Evolutionary conservation across 208 protist species (phyloP).

Genomic region (Novymonas esmeraldas): DNA sequence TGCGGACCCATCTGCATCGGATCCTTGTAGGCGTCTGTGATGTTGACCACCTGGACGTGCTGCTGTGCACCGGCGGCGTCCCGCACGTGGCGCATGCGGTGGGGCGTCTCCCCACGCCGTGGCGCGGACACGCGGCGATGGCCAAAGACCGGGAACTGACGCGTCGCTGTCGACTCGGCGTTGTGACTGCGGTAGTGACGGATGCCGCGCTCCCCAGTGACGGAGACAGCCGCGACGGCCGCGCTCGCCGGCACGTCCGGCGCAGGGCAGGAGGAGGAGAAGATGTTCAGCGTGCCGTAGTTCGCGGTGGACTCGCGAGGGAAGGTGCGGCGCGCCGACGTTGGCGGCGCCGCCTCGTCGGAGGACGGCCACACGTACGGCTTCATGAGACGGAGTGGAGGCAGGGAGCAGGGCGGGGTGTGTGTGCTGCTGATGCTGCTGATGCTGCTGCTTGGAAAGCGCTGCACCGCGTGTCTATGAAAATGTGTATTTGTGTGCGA

Average conservation of each 20-base stretch:
- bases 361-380: slow-evolving; percentile 31
- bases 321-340: slow-evolving; percentile 27
- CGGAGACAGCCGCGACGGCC: not conserved
- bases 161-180: slow-evolving; percentile 51
- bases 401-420: not conserved
- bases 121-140: slow-evolving; percentile 48
- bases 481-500: no score
- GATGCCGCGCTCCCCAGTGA: slow-evolving; percentile 18
- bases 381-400: slow-evolving; percentile 17
- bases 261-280: slow-evolving; percentile 5
- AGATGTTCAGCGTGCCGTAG: slow-evolving; percentile 52
- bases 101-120: slow-evolving; percentile 43
- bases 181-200: slow-evolving; percentile 42
- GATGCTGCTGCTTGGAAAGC: not conserved
- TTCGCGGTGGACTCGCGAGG: slow-evolving; percentile 27
- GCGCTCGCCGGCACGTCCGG: not conserved
- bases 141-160: slow-evolving; percentile 55
- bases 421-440: not conserved
- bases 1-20: slow-evolving; percentile 46
- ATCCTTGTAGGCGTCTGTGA: slow-evolving; percentile 73
- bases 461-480: no score
- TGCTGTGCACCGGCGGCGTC: slow-evolving; percentile 46
- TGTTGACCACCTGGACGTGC: slow-evolving; percentile 80
- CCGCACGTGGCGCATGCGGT: slow-evolving; percentile 56
- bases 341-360: slow-evolving; percentile 24